Percentiles rank a stretch among this genome's conserved stretches.
These are phyloP conservation scores for Candida buenavistaensis DNA, from an alignment of 1,139 yeast genomes.

Conservation along the genomic window DNA sequence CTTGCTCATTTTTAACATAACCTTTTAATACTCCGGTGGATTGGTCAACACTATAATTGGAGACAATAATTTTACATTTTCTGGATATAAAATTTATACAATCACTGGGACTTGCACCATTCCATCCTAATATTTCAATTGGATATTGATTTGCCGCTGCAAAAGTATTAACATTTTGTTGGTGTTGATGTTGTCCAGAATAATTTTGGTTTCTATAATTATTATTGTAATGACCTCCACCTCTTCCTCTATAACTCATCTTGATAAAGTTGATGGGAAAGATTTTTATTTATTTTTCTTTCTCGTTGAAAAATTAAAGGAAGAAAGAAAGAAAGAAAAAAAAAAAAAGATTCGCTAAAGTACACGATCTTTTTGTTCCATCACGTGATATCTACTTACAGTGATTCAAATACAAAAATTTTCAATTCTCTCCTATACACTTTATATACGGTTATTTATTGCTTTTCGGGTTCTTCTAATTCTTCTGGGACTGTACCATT, in stretches of 20 bases:
- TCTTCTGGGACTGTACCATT: constrained; percentile 13
- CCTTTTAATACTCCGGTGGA: constrained; percentile 55
- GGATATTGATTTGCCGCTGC: constrained; percentile 39
- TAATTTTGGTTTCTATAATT: constrained; percentile 13
- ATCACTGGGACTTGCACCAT: constrained; percentile 71
- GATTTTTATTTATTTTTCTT: too few species aligned
- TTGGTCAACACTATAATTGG: constrained; percentile 45
- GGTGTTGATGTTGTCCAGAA: constrained; percentile 11
- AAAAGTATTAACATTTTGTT: constrained; percentile 32
- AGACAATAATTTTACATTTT: constrained; percentile 59
- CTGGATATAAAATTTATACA: constrained; percentile 68
- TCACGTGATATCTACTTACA: too few species aligned
- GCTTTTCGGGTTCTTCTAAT: not conserved
- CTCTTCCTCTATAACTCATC: constrained; percentile 48
- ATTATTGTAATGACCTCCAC: constrained; percentile 18
- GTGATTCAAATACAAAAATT: too few species aligned
- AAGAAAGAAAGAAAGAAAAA: not conserved
- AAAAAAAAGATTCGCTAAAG: too few species aligned
- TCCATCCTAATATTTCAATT: constrained; percentile 78
- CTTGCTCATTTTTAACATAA: constrained; percentile 51
- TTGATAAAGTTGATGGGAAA: too few species aligned
- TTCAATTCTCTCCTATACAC: not conserved
- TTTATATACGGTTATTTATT: not conserved
- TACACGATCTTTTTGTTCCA: too few species aligned
- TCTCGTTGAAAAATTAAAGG: not conserved